phyloP scores from a whole-genome alignment of 2,329 filamentous ascomycete genomes.

The Endocalyx cinctus region DNA sequence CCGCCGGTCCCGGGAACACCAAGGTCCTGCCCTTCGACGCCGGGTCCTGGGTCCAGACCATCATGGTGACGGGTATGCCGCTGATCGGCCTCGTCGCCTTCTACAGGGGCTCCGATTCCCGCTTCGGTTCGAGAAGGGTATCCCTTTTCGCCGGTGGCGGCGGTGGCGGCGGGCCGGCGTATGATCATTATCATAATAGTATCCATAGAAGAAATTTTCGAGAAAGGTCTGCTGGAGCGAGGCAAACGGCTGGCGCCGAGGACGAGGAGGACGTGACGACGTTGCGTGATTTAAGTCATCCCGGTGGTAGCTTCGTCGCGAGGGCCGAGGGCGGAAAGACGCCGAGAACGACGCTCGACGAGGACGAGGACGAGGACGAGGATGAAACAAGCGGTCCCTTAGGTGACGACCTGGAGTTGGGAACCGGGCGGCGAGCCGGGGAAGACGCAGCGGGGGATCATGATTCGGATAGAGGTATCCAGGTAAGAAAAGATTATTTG shows the following conservation, averaged over 20 bases:
- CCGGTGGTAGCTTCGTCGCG: constrained; percentile 2
- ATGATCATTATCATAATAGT: background rate
- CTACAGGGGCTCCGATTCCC: constrained; percentile 18
- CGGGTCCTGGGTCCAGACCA: constrained; percentile 44
- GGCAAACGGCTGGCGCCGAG: background rate
- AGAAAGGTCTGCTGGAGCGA: no score
- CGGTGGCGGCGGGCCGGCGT: background rate
- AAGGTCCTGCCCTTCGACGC: constrained; percentile 41
- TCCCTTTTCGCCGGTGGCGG: constrained; percentile 3
- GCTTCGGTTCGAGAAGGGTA: constrained; percentile 2
- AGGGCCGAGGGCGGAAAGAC: background rate
- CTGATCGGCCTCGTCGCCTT: constrained; percentile 46
- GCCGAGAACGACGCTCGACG: constrained; percentile 10
- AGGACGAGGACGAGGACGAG: constrained; percentile 6
- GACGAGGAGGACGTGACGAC: constrained; percentile 1
- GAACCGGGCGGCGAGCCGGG: no score
- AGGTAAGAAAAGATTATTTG: background rate
- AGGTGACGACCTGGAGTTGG: no score
- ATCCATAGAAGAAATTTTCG: no score
- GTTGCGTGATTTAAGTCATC: constrained; percentile 2
- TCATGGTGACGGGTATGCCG: constrained; percentile 47
- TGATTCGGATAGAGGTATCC: background rate
- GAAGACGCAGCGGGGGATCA: background rate
- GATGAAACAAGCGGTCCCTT: no score
- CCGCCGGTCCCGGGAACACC: constrained; percentile 39